Conservation (phyloP, 108 stramenopile species). For the Nannochloropsis granulata region DNA sequence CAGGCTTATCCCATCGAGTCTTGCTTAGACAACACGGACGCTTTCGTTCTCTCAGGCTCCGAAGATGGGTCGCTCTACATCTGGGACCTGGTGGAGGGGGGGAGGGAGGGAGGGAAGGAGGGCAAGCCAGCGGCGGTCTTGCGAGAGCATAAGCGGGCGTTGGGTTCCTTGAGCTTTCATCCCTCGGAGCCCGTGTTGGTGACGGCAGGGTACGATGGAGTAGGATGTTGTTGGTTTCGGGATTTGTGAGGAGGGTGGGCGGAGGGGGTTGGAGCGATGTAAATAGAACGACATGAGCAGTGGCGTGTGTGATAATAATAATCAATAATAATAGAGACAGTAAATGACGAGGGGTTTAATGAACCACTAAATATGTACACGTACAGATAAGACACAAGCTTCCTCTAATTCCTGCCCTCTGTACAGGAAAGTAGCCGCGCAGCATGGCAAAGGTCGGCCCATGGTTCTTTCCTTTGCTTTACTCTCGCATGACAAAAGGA, state of each 20-base stretch:
- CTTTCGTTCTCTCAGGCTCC: conserved; percentile 13
- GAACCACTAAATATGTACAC: background rate
- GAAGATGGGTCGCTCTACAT: conserved; percentile 10
- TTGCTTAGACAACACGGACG: conserved; percentile 23
- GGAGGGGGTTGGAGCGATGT: background rate
- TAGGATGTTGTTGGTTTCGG: background rate
- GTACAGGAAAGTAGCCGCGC: too few species aligned
- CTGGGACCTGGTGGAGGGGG: conserved; percentile 12
- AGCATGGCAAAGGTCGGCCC: too few species aligned
- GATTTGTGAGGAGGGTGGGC: background rate
- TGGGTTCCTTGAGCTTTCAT: conserved; percentile 7
- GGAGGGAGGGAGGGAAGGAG: background rate
- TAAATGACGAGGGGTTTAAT: background rate
- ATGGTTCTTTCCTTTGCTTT: too few species aligned
- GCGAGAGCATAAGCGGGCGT: conserved; percentile 10
- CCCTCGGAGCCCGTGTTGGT: conserved; percentile 12
- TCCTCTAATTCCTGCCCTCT: too few species aligned
- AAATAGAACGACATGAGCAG: background rate
- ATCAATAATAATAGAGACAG: background rate
- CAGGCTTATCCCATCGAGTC: conserved; percentile 20
- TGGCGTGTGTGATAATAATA: background rate
- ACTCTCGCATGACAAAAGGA: too few species aligned
- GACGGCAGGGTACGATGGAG: conserved; percentile 23
- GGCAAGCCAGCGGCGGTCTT: background rate
- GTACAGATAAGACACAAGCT: background rate